Base-by-base conservation (phyloP, 805 yeast species). In the Candida patagonica region DNA sequence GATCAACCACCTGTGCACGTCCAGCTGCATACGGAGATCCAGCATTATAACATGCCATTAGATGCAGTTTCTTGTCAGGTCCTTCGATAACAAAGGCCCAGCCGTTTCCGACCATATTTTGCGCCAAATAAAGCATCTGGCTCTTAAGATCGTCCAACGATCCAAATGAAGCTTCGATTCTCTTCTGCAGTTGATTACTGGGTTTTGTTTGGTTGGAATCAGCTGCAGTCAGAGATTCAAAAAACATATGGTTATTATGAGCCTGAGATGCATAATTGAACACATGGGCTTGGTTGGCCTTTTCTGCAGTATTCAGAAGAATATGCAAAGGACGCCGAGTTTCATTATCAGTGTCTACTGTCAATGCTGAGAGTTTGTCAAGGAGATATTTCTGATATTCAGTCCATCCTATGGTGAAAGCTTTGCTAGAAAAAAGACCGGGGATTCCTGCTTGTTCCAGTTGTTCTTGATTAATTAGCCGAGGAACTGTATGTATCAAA, bases 241-340 rank as follows among this genome's bases (percentile, higher is more conserved):
- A 78, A 53, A 82, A 86, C 37, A 92, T 70, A 62, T 89, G 98
- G 65, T 92, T 92, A 63, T 87, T 88, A 65, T 83, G 89, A 2
- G 87, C 78, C 57, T 83, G 94, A 4, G 95, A 83, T 2, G 97
- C 96, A 54, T 71, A 75, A 62, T 88, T 92, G 69, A 80, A 88
- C n/a, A 74, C 61, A 41, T 74, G 73, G 25, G 87, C 78, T 51
- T 74, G 73, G 23, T 76, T 73, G 23, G 82, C 67, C 46, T 76
- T 73, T 52, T 73, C 72, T 3, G 87, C 80, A 1, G 92, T 76
- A 48, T 77, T 71, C 43, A 61, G 50, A 43, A 63, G 57, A 40
- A 85, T 74, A 45, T 82, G 82, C 57, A 80, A 75, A 2, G 95
- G 89, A 15, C 71, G 64, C 56, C 82, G 75, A 6, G 81, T 71